A percentile compares a stretch with the other conserved stretches of the same genome.
Evolutionary conservation across 768 basidiomycete genomes (phyloP).

Genomic region (Mycena belliarum): DNA sequence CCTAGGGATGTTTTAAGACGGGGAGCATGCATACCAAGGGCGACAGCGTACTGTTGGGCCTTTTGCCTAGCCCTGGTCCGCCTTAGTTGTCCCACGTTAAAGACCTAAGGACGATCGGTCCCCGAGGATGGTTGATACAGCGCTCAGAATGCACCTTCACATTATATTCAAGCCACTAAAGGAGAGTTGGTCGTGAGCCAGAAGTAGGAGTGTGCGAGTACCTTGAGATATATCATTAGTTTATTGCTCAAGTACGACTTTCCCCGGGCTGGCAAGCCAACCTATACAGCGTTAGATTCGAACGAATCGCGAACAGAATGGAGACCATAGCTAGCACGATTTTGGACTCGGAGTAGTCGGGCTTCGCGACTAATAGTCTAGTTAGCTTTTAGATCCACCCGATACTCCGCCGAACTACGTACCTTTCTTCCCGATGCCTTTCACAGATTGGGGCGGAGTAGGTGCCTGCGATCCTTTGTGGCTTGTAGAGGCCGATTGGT

Average conservation of each 20-base stretch:
- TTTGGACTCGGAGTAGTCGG: constrained; percentile 98
- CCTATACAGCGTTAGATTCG: constrained; percentile 45
- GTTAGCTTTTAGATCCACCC: constrained; percentile 5
- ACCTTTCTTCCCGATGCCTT: constrained; percentile 91
- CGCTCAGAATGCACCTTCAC: constrained; percentile 61
- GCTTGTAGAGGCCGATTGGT: constrained; percentile 71
- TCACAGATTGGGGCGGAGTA: constrained; percentile 81
- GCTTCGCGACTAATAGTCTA: constrained; percentile 75
- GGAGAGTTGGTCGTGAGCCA: constrained; percentile 12
- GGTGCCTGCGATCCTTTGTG: constrained; percentile 70
- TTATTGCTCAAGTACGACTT: constrained; percentile 99
- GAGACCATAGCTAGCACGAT: constrained; percentile 95
- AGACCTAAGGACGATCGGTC: constrained; percentile 58
- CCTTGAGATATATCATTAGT: constrained; percentile 93
- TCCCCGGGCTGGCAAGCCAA: constrained; percentile 95
- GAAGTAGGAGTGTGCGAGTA: constrained; percentile 29
- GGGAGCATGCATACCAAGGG: not conserved
- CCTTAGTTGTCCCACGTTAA: constrained; percentile 95
- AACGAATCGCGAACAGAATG: not conserved
- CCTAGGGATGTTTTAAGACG: constrained; percentile 34
- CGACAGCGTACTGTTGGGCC: constrained; percentile 62
- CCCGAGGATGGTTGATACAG: not conserved
- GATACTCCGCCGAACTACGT: constrained; percentile 5
- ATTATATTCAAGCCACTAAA: constrained; percentile 96
- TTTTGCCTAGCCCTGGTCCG: constrained; percentile 81